Base-by-base conservation (phyloP, 2,329 filamentous ascomycete species). In the Monosporascus sp. region DNA sequence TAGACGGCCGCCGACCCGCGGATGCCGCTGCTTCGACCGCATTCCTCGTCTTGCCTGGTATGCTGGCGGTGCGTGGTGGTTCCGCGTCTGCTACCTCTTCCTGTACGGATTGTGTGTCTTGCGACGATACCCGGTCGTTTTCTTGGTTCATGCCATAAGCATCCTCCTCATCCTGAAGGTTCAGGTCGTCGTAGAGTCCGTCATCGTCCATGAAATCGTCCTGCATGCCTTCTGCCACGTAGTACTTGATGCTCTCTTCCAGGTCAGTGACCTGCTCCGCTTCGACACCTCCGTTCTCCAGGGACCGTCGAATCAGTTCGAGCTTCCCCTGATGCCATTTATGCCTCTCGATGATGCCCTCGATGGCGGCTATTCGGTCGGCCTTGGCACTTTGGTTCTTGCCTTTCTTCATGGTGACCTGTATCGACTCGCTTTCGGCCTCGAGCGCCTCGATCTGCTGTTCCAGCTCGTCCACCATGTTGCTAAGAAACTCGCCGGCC, bases 291-390 rank as follows among this genome's bases (percentile, higher is more conserved):
- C 91, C 93, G 66, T 99, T 99, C 68, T 97, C 92, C 60, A 99
- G 75, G 27, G 90, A 89, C 61, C 94, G 85, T 64, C 93, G 84
- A 65, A 97, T 84, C 54, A 97, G 79, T 72, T 99, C 94, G 58
- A 99, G 79, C 69, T 96, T 96, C 59, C 85, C 84, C 67, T 96
- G 89, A 68, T 99, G 94, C 89, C 90, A 97, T 72, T 96, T 97
- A 77, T 97, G 93, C 63, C 88, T 85, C 70, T 99, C 94, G 62
- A 92, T 90, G 63, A 86, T 79, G 55, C 82, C 78, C 65, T 96
- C 88, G 60, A 99, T 87, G 68, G 94, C 88, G 51, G 90, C 84
- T 75, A 97, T 85, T 54, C 93, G 86, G 59, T 96, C 93, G 3
- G 89, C 86, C 72, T 95, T 97, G 59, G 82, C 79, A 45, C 77